Conservation (phyloP, 139 green algal genomes). For the Axilococcus clingmanii region DNA sequence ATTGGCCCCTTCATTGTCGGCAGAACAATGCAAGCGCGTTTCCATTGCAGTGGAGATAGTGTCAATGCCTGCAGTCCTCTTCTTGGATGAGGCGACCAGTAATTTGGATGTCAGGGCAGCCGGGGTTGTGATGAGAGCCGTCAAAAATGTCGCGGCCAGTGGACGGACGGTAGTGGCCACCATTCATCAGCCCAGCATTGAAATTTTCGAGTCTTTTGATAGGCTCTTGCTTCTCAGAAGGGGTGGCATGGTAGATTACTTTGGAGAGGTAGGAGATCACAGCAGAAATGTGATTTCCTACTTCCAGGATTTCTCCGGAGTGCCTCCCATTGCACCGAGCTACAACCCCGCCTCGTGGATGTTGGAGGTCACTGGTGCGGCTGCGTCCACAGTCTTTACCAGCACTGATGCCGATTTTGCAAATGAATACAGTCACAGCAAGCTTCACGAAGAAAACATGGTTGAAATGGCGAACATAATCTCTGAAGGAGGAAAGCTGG, state of each 20-base stretch:
- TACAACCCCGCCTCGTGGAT: conserved; percentile 46
- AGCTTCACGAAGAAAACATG: conserved; percentile 19
- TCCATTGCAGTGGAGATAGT: conserved; percentile 90
- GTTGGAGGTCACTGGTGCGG: conserved; percentile 40
- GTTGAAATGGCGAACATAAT: conserved; percentile 12
- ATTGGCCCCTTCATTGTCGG: conserved; percentile 34
- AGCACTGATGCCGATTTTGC: conserved; percentile 29
- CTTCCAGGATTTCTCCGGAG: conserved; percentile 31
- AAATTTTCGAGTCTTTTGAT: conserved; percentile 61
- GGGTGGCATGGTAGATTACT: conserved; percentile 54
- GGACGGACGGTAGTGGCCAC: conserved; percentile 86
- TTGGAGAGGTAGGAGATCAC: conserved; percentile 65
- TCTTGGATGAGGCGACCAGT: conserved; percentile 20
- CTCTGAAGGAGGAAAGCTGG: background rate
- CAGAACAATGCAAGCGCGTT: conserved; percentile 84
- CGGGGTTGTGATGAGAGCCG: conserved; percentile 71
- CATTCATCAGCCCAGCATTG: conserved; percentile 82
- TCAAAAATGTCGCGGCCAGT: conserved; percentile 67
- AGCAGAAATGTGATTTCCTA: conserved; percentile 52
- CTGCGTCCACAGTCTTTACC: conserved; percentile 20
- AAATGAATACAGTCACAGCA: conserved; percentile 24
- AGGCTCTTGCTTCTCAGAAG: conserved; percentile 35
- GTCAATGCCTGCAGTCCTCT: conserved; percentile 26
- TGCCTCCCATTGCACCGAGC: conserved; percentile 28
- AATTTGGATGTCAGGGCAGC: conserved; percentile 79